A percentile compares a stretch with the other conserved stretches of the same genome.
phyloP scores from a whole-genome alignment of 768 basidiomycete species.

The Stropharia rugosoannulata region DNA sequence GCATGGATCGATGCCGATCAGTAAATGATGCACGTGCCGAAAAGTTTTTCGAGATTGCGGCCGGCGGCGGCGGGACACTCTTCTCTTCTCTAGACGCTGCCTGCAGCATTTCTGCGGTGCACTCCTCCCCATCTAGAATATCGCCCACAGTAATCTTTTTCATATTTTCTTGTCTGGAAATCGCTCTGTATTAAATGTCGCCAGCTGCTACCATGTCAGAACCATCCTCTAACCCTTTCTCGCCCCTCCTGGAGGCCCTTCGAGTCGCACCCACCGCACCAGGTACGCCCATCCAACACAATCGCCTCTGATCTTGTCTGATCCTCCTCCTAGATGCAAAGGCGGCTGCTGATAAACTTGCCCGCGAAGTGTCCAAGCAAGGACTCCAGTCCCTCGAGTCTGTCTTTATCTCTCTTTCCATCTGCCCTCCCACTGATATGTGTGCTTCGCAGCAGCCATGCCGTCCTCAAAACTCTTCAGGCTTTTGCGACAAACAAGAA shows the following conservation, averaged over 20 bases:
- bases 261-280: slow-evolving; percentile 61
- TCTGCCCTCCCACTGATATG: neutral
- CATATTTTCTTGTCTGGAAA: slow-evolving; percentile 14
- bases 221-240: slow-evolving; percentile 40
- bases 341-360: slow-evolving; percentile 78
- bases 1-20: neutral
- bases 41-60: slow-evolving; percentile 1
- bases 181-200: slow-evolving; percentile 42
- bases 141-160: slow-evolving; percentile 1
- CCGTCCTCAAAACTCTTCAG: slow-evolving; percentile 64
- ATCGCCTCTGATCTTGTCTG: slow-evolving; percentile 9
- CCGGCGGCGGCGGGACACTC: neutral
- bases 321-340: slow-evolving; percentile 63
- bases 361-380: slow-evolving; percentile 63
- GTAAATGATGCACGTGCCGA: slow-evolving; percentile 1
- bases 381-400: slow-evolving; percentile 66
- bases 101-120: slow-evolving; percentile 1
- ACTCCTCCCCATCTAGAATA: neutral
- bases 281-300: slow-evolving; percentile 32
- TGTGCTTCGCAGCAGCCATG: slow-evolving; percentile 46
- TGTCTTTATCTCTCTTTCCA: slow-evolving; percentile 14
- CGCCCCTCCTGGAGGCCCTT: slow-evolving; percentile 49
- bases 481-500: slow-evolving; percentile 79
- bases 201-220: slow-evolving; percentile 51
- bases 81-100: neutral